Evolutionary conservation across 768 basidiomycete species (phyloP).

Genomic region (Russula sp.): DNA sequence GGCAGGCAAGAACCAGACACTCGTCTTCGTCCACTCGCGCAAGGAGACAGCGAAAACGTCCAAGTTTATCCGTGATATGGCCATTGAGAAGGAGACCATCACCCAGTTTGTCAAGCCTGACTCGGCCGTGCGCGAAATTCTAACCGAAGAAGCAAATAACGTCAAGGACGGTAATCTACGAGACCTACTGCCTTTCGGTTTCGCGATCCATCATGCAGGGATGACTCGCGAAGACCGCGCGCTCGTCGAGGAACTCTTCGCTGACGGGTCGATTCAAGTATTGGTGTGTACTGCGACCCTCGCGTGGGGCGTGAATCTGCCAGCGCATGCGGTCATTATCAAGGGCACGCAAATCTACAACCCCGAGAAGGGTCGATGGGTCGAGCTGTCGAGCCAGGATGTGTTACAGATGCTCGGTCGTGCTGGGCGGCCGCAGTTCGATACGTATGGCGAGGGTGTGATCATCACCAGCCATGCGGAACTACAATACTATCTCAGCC

Average conservation of each 20-base stretch:
- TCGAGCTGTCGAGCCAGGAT: constrained; percentile 90
- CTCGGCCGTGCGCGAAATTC: constrained; percentile 82
- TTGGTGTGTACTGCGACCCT: constrained; percentile 96
- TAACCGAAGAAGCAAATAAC: constrained; percentile 74
- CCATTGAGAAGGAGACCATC: constrained; percentile 94
- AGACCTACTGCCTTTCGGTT: constrained; percentile 92
- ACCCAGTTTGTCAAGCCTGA: constrained; percentile 94
- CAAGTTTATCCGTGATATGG: constrained; percentile 87
- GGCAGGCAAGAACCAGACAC: constrained; percentile 79
- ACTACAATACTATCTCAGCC: constrained; percentile 90
- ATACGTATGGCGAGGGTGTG: constrained; percentile 94
- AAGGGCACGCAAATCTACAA: constrained; percentile 99
- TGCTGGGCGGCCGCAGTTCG: constrained; percentile 95
- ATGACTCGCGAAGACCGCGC: constrained; percentile 89
- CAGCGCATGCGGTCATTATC: constrained; percentile 97
- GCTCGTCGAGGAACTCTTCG: constrained; percentile 90
- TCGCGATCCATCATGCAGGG: constrained; percentile 96
- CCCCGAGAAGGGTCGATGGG: constrained; percentile 97
- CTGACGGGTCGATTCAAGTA: constrained; percentile 86
- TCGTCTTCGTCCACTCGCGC: constrained; percentile 96
- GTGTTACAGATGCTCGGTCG: constrained; percentile 98
- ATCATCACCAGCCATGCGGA: constrained; percentile 98
- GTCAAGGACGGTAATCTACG: constrained; percentile 77
- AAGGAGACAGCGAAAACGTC: constrained; percentile 99
- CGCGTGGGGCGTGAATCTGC: constrained; percentile 98